Conservation (phyloP, 768 basidiomycete genomes). For the Fibroporia radiculosa region DNA sequence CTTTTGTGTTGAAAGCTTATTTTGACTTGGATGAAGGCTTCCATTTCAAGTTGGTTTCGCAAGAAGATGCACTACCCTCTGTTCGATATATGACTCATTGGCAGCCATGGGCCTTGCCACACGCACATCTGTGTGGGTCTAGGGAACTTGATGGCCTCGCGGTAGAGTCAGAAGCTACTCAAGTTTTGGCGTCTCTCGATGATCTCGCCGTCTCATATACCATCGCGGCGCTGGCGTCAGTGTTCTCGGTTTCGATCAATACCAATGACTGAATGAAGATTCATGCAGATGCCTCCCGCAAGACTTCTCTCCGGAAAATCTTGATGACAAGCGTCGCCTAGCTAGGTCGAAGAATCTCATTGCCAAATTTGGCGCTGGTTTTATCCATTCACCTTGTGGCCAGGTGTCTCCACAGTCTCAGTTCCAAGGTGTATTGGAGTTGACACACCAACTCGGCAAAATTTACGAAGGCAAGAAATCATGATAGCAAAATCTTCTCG, state of each 20-base stretch:
- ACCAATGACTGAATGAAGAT: neutral
- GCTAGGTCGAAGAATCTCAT: conserved; percentile 1
- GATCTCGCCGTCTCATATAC: neutral
- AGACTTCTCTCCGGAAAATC: neutral
- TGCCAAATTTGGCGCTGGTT: neutral
- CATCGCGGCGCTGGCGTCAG: neutral
- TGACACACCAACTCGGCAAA: neutral
- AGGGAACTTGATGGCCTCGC: neutral
- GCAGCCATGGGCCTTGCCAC: conserved; percentile 4
- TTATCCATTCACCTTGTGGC: neutral
- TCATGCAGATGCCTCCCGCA: neutral
- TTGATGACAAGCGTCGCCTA: conserved; percentile 4
- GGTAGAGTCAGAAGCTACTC: neutral
- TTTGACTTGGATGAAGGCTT: neutral
- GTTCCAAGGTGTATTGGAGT: neutral
- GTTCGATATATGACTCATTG: conserved; percentile 6
- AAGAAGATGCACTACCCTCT: neutral
- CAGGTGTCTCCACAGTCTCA: neutral
- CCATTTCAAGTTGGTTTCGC: neutral
- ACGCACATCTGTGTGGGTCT: neutral
- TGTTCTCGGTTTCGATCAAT: neutral
- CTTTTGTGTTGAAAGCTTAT: neutral
- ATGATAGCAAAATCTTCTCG: neutral
- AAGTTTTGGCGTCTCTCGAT: neutral
- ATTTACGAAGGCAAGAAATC: neutral